Evolutionary conservation across 192 early-diverging fungal genomes (phyloP).

Genomic region (Backusella parvicylindrica): DNA sequence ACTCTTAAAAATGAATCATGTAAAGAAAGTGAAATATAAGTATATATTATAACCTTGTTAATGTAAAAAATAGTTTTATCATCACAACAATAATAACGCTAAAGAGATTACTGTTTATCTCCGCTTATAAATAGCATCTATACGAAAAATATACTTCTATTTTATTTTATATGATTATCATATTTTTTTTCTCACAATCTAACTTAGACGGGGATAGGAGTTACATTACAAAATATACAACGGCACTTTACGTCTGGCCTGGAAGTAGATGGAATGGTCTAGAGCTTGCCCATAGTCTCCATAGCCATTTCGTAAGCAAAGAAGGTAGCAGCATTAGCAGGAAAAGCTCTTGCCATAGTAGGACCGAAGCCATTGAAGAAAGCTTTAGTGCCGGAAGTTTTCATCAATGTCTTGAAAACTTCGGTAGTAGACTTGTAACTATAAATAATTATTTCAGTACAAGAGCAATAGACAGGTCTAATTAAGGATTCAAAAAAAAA

Average conservation of each 20-base stretch:
- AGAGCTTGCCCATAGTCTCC: slow-evolving; percentile 31
- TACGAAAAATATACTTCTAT: neutral
- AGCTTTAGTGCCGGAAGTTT: slow-evolving; percentile 52
- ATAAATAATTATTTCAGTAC: neutral
- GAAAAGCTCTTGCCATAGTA: slow-evolving; percentile 78
- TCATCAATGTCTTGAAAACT: slow-evolving; percentile 44
- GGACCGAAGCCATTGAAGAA: slow-evolving; percentile 84
- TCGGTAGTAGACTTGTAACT: slow-evolving; percentile 23
- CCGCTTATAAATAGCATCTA: neutral
- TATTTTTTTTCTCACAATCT: slow-evolving; percentile 5
- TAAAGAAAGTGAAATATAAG: neutral
- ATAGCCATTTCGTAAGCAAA: slow-evolving; percentile 66
- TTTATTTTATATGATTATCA: neutral
- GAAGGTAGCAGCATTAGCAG: slow-evolving; percentile 84
- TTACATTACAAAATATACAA: neutral
- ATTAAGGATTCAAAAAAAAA: slow-evolving; percentile 8
- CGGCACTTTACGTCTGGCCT: neutral
- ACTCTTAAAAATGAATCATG: neutral
- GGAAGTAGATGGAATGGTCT: neutral
- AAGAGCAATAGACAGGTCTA: neutral
- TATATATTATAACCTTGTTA: neutral
- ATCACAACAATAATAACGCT: neutral
- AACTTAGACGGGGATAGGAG: neutral
- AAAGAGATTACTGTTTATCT: neutral
- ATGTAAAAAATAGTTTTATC: neutral